Conservation (phyloP, 768 basidiomycete genomes). For the Crepidotus variabilis region DNA sequence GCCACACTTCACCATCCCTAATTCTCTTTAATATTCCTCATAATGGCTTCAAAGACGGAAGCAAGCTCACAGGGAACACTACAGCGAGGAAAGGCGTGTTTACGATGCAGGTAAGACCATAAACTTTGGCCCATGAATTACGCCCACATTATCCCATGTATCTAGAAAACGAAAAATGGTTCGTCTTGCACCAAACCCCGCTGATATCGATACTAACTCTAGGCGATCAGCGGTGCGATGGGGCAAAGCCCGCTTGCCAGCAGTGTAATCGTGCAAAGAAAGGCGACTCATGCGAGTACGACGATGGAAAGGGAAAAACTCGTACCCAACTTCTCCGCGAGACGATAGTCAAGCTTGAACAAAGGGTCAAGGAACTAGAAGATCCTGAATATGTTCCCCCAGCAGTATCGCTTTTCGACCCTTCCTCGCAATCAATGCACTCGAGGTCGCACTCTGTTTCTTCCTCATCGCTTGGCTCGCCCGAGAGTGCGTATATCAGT, state of each 20-base stretch:
- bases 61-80: constrained; percentile 38
- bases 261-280: constrained; percentile 80
- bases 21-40: too few relatives aligned
- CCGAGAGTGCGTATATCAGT: constrained; percentile 46
- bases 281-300: constrained; percentile 70
- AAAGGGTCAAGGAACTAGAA: constrained; percentile 70
- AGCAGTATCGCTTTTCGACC: constrained; percentile 65
- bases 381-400: constrained; percentile 66
- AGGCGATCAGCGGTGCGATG: constrained; percentile 64
- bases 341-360: constrained; percentile 69
- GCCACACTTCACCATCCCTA: too few relatives aligned
- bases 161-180: constrained; percentile 72
- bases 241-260: constrained; percentile 70
- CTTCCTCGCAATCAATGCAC: constrained; percentile 36
- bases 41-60: constrained; percentile 14
- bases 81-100: constrained; percentile 68
- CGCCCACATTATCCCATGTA: constrained; percentile 9
- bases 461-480: constrained; percentile 52
- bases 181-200: constrained; percentile 1
- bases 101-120: constrained; percentile 59
- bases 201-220: constrained; percentile 10
- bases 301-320: constrained; percentile 83
- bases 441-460: constrained; percentile 48
- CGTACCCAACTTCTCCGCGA: constrained; percentile 77
- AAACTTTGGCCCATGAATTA: constrained; percentile 5